These are phyloP conservation scores for Salix koriyanagi DNA, from an alignment of 345 rosid species.

Conservation along the genomic window DNA sequence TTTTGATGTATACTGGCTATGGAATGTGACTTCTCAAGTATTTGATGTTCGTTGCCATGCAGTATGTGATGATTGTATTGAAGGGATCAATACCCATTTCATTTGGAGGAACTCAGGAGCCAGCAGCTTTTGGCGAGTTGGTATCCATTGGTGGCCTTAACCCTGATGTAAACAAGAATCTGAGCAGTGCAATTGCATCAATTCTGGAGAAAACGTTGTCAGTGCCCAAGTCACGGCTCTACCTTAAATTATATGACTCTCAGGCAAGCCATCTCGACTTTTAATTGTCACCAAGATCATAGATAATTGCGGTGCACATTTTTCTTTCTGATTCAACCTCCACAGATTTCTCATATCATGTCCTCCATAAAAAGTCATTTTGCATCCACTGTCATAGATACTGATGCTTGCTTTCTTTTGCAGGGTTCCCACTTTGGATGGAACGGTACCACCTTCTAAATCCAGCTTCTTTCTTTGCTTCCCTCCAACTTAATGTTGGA, in stretches of 20 bases:
- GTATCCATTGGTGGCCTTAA: conserved; percentile 87
- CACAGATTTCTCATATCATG: background rate
- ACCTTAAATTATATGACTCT: conserved; percentile 80
- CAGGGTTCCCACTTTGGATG: conserved; percentile 95
- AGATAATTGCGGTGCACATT: conserved; percentile 22
- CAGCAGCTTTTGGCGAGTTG: conserved; percentile 94
- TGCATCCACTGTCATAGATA: background rate
- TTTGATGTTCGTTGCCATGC: conserved; percentile 19
- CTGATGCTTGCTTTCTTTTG: conserved; percentile 18
- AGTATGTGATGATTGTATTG: conserved; percentile 96
- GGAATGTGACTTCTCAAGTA: background rate
- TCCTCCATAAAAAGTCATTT: background rate
- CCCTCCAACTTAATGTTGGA: conserved; percentile 1
- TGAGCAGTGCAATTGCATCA: conserved; percentile 65
- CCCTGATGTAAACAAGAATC: conserved; percentile 79
- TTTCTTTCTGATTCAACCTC: conserved; percentile 33
- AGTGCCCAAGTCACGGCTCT: conserved; percentile 75
- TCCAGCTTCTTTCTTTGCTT: background rate
- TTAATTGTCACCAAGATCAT: conserved; percentile 8
- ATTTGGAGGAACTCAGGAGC: conserved; percentile 87
- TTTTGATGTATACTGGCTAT: background rate
- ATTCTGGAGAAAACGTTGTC: conserved; percentile 79
- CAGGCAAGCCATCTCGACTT: conserved; percentile 53
- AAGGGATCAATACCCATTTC: conserved; percentile 96
- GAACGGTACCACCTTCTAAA: conserved; percentile 85